Conservation (phyloP, 2,329 filamentous ascomycete species). For the Fusarium lateritium region DNA sequence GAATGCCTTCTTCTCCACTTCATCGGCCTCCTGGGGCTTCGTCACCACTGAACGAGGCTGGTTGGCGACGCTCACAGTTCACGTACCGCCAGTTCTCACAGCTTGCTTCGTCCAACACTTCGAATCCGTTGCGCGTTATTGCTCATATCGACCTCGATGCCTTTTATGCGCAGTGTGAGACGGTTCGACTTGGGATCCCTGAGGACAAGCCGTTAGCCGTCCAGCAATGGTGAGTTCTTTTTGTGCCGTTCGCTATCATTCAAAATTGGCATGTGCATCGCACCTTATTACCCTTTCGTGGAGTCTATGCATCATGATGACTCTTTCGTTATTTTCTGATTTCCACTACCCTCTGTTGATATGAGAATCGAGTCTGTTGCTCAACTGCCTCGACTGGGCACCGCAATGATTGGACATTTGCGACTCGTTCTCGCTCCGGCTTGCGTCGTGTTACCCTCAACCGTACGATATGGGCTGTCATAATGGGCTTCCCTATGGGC, state of each 20-base stretch:
- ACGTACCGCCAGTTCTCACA: slow-evolving; percentile 87
- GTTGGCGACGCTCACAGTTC: slow-evolving; percentile 74
- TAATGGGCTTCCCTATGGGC: not conserved
- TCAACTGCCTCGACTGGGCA: not conserved
- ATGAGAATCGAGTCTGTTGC: slow-evolving; percentile 15
- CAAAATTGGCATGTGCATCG: not conserved
- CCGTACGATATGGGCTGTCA: not conserved
- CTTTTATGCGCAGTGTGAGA: slow-evolving; percentile 98
- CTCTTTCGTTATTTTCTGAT: slow-evolving; percentile 2
- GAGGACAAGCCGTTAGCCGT: slow-evolving; percentile 89
- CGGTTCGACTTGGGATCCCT: slow-evolving; percentile 82
- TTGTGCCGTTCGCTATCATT: not conserved
- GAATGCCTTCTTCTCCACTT: slow-evolving; percentile 46
- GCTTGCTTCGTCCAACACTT: slow-evolving; percentile 77
- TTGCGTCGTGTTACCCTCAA: slow-evolving; percentile 30
- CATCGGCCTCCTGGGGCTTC: slow-evolving; percentile 37
- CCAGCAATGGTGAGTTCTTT: slow-evolving; percentile 80
- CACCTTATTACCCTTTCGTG: not conserved
- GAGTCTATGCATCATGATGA: not conserved
- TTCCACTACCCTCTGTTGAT: not conserved
- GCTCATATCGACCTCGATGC: slow-evolving; percentile 96
- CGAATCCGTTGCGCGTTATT: slow-evolving; percentile 86
- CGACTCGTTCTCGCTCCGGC: slow-evolving; percentile 8
- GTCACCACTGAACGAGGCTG: slow-evolving; percentile 47
- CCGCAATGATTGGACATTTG: slow-evolving; percentile 11